Evolutionary conservation across 1,139 yeast genomes (phyloP), one percentile per base, ranked within the genome.

Genomic region (Pneumocystis wakefieldiae): DNA sequence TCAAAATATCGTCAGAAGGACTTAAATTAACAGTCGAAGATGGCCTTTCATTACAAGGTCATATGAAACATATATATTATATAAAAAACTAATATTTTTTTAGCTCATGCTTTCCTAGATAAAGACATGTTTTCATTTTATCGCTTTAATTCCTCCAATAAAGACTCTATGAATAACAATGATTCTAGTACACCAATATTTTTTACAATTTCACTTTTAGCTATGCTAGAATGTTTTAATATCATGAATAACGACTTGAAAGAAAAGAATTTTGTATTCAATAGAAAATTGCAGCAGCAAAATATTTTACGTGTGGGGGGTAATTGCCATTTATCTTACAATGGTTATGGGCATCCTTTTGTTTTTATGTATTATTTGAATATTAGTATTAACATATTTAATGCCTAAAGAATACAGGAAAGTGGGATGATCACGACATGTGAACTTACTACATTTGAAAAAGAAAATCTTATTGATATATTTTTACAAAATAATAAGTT

Each of bases 381-480:
- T 48, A 48, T 48, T 48, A 48, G 14, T 24, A 32, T 24, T 59
- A 24, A 2, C 6, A n/a, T 15, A 15, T 57, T 7, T 32, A 42
- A n/a, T 28, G 15, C 12, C 29, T 35, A 35, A 17, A 65, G 66
- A 64, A 58, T 67, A 19, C 68, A 67, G 48, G 69, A 67, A 37
- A 64, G 66, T n/a, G 63, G 65, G 12, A 61, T 67, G 38, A 62
- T 65, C 14, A 67, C 69, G 29, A 67, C 67, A 5, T 67, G 69
- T 62, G 67, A 64, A 59, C 65, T 67, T 55, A 62, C 66, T 28
- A 67, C 69, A 12, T 64, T 62, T 53, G 69, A 67, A 39, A 66
- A 64, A 12, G 66, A 61, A 24, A 66, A 64, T 39, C n/a, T 58
- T 37, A 39, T 64, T 24, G 67, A 65, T 36, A 58, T 65, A 24